These are phyloP conservation scores for Datisca glomerata DNA, from an alignment of 306 rosid species.

Conservation along the genomic window DNA sequence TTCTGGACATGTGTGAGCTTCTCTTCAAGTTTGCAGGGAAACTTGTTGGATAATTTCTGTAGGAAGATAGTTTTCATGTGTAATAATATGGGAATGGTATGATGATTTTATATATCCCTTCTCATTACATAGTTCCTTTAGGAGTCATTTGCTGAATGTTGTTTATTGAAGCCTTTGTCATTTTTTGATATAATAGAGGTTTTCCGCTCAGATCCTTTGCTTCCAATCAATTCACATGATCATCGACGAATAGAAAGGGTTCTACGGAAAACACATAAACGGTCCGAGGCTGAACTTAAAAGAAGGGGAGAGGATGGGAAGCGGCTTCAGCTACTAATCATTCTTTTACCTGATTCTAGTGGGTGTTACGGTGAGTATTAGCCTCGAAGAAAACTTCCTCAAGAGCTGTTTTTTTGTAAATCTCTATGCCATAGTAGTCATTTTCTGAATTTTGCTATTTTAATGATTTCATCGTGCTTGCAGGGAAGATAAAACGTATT, in stretches of 20 bases:
- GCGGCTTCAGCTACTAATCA: constrained; percentile 38
- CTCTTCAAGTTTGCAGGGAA: constrained; percentile 10
- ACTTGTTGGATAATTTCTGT: constrained; percentile 19
- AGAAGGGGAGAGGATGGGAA: constrained; percentile 2
- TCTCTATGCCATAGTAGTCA: neutral
- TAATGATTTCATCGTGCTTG: neutral
- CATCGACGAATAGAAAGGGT: constrained; percentile 24
- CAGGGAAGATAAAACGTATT: constrained; percentile 51
- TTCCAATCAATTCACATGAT: constrained; percentile 12
- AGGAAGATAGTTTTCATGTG: constrained; percentile 32
- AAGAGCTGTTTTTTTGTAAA: neutral
- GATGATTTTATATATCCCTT: constrained; percentile 4
- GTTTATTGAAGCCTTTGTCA: neutral
- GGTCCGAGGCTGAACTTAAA: constrained; percentile 3
- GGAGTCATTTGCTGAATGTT: neutral
- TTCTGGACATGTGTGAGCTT: constrained; percentile 49
- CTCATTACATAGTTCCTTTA: neutral
- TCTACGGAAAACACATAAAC: constrained; percentile 21
- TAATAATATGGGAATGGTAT: constrained; percentile 52
- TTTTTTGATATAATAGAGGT: constrained; percentile 16
- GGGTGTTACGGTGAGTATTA: constrained; percentile 52
- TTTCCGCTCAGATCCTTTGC: constrained; percentile 19
- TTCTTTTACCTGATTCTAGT: constrained; percentile 53
- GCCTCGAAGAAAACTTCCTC: neutral
- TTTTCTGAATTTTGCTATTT: neutral